These are phyloP conservation scores for Miscanthus lutarioriparius DNA, from an alignment of 176 grass and related monocot species.

Conservation along the genomic window DNA sequence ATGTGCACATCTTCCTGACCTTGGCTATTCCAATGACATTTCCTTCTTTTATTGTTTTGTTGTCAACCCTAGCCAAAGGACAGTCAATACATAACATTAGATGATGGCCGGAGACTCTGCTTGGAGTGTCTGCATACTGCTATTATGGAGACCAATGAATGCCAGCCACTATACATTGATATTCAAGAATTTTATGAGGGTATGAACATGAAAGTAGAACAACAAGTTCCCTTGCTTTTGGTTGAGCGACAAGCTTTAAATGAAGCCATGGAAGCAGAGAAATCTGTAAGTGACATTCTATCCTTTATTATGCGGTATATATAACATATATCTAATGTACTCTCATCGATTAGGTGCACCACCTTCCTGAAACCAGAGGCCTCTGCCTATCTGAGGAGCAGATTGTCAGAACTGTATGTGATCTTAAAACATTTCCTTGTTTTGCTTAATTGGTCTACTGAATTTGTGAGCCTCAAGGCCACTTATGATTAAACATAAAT, in stretches of 20 bases:
- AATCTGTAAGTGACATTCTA: constrained; percentile 53
- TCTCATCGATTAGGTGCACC: constrained; percentile 47
- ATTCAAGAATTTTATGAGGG: constrained; percentile 91
- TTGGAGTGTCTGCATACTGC: constrained; percentile 77
- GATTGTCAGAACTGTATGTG: constrained; percentile 74
- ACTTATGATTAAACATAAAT: constrained; percentile 15
- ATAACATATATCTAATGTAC: constrained; percentile 18
- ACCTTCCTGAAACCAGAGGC: constrained; percentile 81
- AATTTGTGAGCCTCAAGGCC: constrained; percentile 10
- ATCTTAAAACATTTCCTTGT: constrained; percentile 30
- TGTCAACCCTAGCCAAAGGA: constrained; percentile 55
- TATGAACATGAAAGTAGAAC: constrained; percentile 83
- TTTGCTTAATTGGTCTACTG: constrained; percentile 12
- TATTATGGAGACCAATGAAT: constrained; percentile 76
- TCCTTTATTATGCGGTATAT: constrained; percentile 9
- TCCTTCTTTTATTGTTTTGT: constrained; percentile 12
- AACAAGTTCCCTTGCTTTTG: constrained; percentile 76
- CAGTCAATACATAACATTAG: constrained; percentile 68
- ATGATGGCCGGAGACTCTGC: constrained; percentile 84
- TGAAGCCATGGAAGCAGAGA: constrained; percentile 83
- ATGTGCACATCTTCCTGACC: neutral
- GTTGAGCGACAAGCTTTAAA: constrained; percentile 84
- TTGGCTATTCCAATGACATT: constrained; percentile 18
- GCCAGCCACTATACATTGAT: constrained; percentile 82
- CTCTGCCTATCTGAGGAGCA: constrained; percentile 87